Evolutionary conservation across 2,329 filamentous ascomycete genomes (phyloP), one percentile per base, ranked within the genome.

Genomic region (Ophiosphaerella herpotricha): DNA sequence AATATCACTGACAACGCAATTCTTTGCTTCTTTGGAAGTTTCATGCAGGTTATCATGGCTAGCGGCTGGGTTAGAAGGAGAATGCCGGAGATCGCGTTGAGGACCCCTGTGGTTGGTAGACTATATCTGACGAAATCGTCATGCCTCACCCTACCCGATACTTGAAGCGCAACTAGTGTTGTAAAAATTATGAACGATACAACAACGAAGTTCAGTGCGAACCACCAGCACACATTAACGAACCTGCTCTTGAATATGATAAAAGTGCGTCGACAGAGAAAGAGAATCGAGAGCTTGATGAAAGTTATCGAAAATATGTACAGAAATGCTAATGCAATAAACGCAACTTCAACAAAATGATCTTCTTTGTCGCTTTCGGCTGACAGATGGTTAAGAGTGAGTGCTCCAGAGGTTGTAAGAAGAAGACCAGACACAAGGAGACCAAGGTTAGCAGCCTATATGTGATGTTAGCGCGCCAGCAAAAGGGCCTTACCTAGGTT

Each of bases 261-360:
- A 16, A 58, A 55, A 12, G 43, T 58, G 9, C 55, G 47, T 12
- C 46, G 43, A 32, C 53, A 58, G 8, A 58, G 37, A 39, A 58
- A 58, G 4, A 55, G 35, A 13, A 58, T 55, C n/a, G 52, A 55
- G 6, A 46, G 32, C 35, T 58, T 58, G 21, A 53, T 43, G 23
- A 50, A 48, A 1, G 52, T 55, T 5, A 55, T 55, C 4, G 46
- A 18, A 33, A 46, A 18, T 23, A 58, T 36, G 42, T 58, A 58
- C 5, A 55, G 31, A n/a, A 52, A 38, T 14, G 52, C 45, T 16
- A 52, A 34, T n/a, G 46, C 32, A n/a, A 41, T 37, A 21, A 37
- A 49, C n/a, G 43, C 39, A 16, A 18, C 24, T 36, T 32, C 44
- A 6, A 43, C 23, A n/a, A 50, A 45, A 21, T 43, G 38, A 18